Base-by-base conservation (phyloP, 495 filamentous ascomycete genomes). In the Lepidopterella palustris region DNA sequence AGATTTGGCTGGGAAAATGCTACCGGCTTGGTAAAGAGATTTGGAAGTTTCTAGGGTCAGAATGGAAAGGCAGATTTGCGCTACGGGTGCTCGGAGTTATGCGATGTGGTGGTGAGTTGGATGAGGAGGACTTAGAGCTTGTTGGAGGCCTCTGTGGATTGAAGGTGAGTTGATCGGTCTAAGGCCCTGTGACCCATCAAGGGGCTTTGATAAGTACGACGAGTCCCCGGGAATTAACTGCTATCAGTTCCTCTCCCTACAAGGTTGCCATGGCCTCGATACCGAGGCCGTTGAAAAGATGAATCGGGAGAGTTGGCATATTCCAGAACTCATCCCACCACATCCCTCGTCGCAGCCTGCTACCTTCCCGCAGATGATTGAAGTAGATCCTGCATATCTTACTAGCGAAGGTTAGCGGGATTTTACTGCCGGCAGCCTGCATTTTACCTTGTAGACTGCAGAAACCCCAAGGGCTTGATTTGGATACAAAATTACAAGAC, bases 1-100 rank as follows among this genome's bases (percentile, higher is more conserved):
- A 67, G 27, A 51, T 63, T 15, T 67, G 64, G 64, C 26, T 66
- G n/a, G 61, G 29, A 29, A 69, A 71, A 32, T 71, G 66, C 39
- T 5, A 25, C 9, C 29, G 23, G 29, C 27, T 71, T 3, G 51
- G 40, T 11, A 21, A n/a, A 11, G 61, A 63, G 8, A n/a, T 71
- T 3, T 71, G 68, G 62, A 59, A 23, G 10, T 64, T 55, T 29
- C 53, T 71, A 13, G 62, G 56, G 40, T 49, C 32, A 40, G 57
- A 61, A 23, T 67, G 55, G 55, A 53, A 62, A 51, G 62, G 54
- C 6, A 27, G 59, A 0, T 25, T 39, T 21, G 47, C 21, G 0
- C 54, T 71, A 35, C 24, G 31, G 39, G 45, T 63, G 32, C 51
- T 69, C 6, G 53, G 55, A 6, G 42, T 71, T 4, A 61, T 60